Evolutionary conservation across 192 early-diverging fungal species (phyloP).

Genomic region (Kickxella alabastrina): DNA sequence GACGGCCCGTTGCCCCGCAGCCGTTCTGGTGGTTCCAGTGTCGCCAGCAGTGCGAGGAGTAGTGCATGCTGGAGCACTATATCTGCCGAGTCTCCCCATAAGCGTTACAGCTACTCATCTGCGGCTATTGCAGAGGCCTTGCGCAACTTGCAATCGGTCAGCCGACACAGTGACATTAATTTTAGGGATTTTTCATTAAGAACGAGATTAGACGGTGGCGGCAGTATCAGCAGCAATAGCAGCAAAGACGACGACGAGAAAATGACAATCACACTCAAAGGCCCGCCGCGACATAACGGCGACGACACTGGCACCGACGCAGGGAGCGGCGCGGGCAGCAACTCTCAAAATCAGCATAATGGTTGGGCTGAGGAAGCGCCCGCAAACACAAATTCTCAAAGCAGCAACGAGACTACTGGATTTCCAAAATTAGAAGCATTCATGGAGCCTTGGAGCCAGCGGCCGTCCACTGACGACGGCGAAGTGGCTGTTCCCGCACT

Average conservation of each 20-base stretch:
- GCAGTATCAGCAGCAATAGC: not conserved
- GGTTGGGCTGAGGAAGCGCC: too few species aligned
- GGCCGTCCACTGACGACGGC: slow-evolving; percentile 3
- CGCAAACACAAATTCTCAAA: not conserved
- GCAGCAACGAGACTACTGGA: not conserved
- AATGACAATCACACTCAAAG: slow-evolving; percentile 50
- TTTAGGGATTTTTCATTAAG: not conserved
- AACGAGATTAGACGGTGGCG: slow-evolving; percentile 7
- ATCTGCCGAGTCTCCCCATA: slow-evolving; percentile 41
- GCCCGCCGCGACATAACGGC: slow-evolving; percentile 14
- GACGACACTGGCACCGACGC: not conserved
- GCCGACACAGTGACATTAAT: not conserved
- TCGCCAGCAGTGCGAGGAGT: slow-evolving; percentile 17
- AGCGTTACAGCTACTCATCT: slow-evolving; percentile 31
- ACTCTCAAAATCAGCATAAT: too few species aligned
- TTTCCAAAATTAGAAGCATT: not conserved
- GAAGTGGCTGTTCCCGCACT: slow-evolving; percentile 36
- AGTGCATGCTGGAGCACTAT: slow-evolving; percentile 35
- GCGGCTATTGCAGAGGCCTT: slow-evolving; percentile 40
- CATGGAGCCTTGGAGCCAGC: not conserved
- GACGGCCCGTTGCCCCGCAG: too few species aligned
- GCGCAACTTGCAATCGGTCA: slow-evolving; percentile 23
- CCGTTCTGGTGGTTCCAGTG: too few species aligned
- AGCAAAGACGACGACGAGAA: slow-evolving; percentile 11
- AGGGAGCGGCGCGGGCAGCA: slow-evolving; percentile 1